Evolutionary conservation across 495 filamentous ascomycete genomes (phyloP).

Genomic region (Parmelia sp.): DNA sequence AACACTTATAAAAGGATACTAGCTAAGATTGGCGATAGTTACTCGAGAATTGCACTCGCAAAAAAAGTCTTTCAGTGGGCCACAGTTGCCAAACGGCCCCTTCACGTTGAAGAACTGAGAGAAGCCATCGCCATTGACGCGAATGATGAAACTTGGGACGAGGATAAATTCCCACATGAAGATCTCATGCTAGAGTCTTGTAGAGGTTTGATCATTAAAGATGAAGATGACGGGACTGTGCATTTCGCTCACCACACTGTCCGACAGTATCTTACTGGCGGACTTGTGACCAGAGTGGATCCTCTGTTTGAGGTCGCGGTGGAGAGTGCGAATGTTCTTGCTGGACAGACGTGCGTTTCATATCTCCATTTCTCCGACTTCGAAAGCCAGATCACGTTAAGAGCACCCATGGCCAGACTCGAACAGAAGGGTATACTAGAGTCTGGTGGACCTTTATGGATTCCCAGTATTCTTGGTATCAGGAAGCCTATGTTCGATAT

Average conservation of each 20-base stretch:
- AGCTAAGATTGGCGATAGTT: constrained; percentile 15
- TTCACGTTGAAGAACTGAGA: constrained; percentile 33
- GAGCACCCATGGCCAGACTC: neutral
- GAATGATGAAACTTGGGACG: constrained; percentile 27
- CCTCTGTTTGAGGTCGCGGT: neutral
- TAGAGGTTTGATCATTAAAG: constrained; percentile 32
- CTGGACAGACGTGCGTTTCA: neutral
- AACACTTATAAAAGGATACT: constrained; percentile 27
- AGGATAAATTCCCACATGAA: constrained; percentile 24
- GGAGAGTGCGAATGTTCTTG: neutral
- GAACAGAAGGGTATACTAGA: neutral
- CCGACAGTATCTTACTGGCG: constrained; percentile 26
- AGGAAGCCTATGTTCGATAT: neutral
- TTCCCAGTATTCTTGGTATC: constrained; percentile 1
- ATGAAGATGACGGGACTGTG: constrained; percentile 25
- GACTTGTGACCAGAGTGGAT: neutral
- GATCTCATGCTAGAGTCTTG: constrained; percentile 31
- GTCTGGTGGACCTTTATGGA: neutral
- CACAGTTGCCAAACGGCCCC: constrained; percentile 29
- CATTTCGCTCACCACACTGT: constrained; percentile 37
- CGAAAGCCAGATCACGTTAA: neutral
- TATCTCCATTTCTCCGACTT: neutral
- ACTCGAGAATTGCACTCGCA: neutral
- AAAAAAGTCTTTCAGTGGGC: constrained; percentile 28
- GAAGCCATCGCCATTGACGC: constrained; percentile 33